phyloP scores from a whole-genome alignment of 768 basidiomycete genomes.

The Lyophyllum shimeji region DNA sequence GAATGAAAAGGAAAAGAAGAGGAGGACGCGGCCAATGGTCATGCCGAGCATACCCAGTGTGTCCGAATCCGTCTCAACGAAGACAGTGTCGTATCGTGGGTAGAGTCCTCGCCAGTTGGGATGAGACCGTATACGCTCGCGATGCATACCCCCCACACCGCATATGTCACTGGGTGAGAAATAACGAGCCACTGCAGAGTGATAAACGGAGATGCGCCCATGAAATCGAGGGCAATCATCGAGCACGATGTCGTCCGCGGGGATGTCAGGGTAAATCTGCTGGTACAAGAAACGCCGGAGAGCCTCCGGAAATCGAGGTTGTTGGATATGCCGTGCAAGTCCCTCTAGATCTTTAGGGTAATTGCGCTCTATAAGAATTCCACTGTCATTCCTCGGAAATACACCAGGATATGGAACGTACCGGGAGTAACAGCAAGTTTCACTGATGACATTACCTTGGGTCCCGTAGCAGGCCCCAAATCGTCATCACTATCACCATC shows the following conservation, averaged over 20 bases:
- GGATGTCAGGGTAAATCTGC: conserved; percentile 5
- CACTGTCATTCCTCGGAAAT: too few species aligned
- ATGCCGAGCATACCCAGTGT: conserved; percentile 26
- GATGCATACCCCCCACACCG: conserved; percentile 26
- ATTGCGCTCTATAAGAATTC: conserved; percentile 2
- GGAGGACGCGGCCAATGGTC: conserved; percentile 22
- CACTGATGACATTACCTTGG: not conserved
- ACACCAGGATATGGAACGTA: not conserved
- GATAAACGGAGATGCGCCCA: conserved; percentile 11
- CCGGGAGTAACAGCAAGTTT: conserved; percentile 1
- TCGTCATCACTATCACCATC: not conserved
- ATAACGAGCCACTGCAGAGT: conserved; percentile 21
- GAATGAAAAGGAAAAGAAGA: conserved; percentile 31
- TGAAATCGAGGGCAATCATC: conserved; percentile 13
- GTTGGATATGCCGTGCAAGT: conserved; percentile 14
- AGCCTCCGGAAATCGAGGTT: conserved; percentile 13
- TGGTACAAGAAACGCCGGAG: conserved; percentile 15
- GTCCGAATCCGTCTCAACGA: conserved; percentile 22
- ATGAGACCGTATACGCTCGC: conserved; percentile 25
- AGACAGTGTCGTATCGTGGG: conserved; percentile 24
- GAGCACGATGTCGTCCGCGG: conserved; percentile 3
- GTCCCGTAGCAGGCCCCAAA: not conserved
- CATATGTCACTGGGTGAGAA: conserved; percentile 28
- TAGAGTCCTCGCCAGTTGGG: conserved; percentile 21
- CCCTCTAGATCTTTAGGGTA: conserved; percentile 7